Conservation (phyloP, 306 rosid genomes). For the Cucumis hystrix region DNA sequence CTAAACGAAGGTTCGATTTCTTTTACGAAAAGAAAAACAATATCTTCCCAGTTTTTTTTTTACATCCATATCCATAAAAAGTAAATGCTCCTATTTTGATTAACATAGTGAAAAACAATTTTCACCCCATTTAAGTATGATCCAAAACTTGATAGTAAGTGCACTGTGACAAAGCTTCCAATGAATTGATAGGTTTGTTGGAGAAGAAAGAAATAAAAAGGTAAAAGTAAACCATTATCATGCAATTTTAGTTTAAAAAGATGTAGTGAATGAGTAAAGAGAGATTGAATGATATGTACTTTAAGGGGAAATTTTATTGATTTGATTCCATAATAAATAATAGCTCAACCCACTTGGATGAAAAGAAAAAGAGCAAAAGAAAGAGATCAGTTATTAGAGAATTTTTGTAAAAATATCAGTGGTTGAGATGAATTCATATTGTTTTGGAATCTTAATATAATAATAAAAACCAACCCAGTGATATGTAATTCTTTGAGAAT, state of each 20-base stretch:
- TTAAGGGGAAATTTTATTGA: neutral
- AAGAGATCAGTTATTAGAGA: neutral
- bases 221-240: neutral
- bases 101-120: neutral
- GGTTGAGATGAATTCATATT: neutral
- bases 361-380: neutral
- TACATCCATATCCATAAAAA: too few species aligned
- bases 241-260: neutral
- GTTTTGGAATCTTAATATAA: neutral
- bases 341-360: neutral
- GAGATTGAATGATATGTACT: neutral
- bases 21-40: too few species aligned
- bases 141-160: neutral
- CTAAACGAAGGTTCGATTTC: too few species aligned
- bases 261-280: neutral
- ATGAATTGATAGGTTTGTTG: neutral
- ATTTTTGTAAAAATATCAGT: neutral
- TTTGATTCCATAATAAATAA: neutral
- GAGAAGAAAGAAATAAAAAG: neutral
- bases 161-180: constrained; percentile 1
- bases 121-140: neutral
- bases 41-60: too few species aligned
- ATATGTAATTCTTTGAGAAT: neutral
- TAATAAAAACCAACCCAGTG: neutral
- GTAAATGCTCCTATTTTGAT: too few species aligned